These are phyloP conservation scores for Boletus rubescentipes DNA, from an alignment of 768 basidiomycete species.

Conservation along the genomic window DNA sequence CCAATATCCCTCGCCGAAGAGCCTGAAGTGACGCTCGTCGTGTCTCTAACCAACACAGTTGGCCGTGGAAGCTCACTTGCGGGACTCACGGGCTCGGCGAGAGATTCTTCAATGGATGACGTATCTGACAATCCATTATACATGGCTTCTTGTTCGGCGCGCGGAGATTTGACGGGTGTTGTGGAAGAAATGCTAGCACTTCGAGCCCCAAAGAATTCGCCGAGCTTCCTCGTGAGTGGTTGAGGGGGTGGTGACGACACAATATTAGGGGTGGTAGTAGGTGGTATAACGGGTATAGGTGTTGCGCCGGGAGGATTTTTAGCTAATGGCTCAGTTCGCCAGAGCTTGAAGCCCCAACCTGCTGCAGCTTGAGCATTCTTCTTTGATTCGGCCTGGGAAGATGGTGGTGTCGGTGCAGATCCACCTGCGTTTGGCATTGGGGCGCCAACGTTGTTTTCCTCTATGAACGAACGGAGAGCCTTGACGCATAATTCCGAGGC, in stretches of 20 bases:
- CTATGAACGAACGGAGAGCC: constrained; percentile 80
- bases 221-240: constrained; percentile 63
- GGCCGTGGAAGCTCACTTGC: constrained; percentile 27
- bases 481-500: constrained; percentile 85
- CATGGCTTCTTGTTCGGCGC: constrained; percentile 25
- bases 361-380: constrained; percentile 31
- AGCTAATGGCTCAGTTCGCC: constrained; percentile 45
- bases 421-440: constrained; percentile 15
- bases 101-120: constrained; percentile 38
- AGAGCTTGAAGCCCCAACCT: constrained; percentile 72
- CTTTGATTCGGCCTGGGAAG: constrained; percentile 35
- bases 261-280: constrained; percentile 20
- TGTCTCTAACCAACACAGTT: constrained; percentile 31
- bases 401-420: constrained; percentile 14
- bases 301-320: constrained; percentile 29
- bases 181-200: constrained; percentile 49
- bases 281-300: constrained; percentile 26
- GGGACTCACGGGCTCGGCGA: constrained; percentile 35
- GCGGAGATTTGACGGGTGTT: constrained; percentile 24
- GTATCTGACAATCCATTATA: constrained; percentile 33
- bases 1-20: constrained; percentile 27
- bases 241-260: constrained; percentile 33
- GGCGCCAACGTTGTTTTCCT: constrained; percentile 64
- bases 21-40: constrained; percentile 28
- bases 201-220: constrained; percentile 66